A percentile compares a stretch with the other conserved stretches of the same genome.
These are phyloP conservation scores for Metarhizium album DNA, from an alignment of 2,329 filamentous ascomycete species.

Conservation along the genomic window DNA sequence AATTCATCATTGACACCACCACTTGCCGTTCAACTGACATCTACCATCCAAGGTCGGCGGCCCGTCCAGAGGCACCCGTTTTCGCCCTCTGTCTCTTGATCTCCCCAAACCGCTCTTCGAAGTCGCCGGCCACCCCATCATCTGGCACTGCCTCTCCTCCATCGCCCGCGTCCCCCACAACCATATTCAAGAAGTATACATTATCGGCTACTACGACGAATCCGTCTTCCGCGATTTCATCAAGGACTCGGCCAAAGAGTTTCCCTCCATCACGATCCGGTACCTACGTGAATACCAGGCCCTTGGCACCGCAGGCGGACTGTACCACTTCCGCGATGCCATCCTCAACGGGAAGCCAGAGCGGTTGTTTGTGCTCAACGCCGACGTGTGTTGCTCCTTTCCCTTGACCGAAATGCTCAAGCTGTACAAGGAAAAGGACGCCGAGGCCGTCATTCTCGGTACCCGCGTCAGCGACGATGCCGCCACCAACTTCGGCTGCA, in stretches of 20 bases:
- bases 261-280: conserved; percentile 75
- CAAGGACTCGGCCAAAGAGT: conserved; percentile 75
- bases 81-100: conserved; percentile 89
- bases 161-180: conserved; percentile 76
- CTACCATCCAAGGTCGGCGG: conserved; percentile 64
- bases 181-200: conserved; percentile 82
- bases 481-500: conserved; percentile 94
- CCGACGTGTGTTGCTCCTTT: conserved; percentile 98
- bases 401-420: conserved; percentile 91
- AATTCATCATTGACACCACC: not conserved
- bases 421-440: conserved; percentile 88
- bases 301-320: conserved; percentile 85
- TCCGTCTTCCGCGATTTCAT: conserved; percentile 96
- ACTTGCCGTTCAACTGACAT: conserved; percentile 17
- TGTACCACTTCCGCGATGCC: conserved; percentile 98
- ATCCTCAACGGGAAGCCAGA: conserved; percentile 94
- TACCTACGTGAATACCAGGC: conserved; percentile 98
- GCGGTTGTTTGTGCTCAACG: conserved; percentile 94
- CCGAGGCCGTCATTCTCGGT: conserved; percentile 91
- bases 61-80: conserved; percentile 88
- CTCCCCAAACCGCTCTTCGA: conserved; percentile 98
- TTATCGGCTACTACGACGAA: conserved; percentile 99
- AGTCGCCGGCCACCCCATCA: conserved; percentile 94
- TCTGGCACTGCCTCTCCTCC: conserved; percentile 93
- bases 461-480: conserved; percentile 86